phyloP scores from a whole-genome alignment of 257 asterid genomes.

The Parsonsia alboflavescens region DNA sequence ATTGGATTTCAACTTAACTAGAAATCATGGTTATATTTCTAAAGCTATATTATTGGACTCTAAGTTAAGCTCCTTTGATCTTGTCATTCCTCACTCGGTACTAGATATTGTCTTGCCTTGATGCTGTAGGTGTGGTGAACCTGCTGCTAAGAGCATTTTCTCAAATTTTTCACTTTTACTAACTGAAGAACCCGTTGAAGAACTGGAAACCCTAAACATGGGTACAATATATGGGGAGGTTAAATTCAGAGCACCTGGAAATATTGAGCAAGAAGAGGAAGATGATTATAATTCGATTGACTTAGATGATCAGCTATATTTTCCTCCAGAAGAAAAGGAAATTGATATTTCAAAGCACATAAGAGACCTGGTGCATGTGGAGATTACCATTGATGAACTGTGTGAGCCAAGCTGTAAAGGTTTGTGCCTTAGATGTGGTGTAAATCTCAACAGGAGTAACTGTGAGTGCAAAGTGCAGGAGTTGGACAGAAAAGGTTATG shows the following conservation, averaged over 20 bases:
- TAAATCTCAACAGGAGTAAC: conserved; percentile 50
- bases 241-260: conserved; percentile 22
- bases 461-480: conserved; percentile 42
- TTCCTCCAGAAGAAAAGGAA: conserved; percentile 49
- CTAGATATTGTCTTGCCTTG: conserved; percentile 13
- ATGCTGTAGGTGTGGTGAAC: conserved; percentile 67
- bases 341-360: conserved; percentile 83
- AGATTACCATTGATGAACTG: conserved; percentile 63
- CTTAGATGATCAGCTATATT: conserved; percentile 68
- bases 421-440: conserved; percentile 65
- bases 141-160: conserved; percentile 70
- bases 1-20: background rate
- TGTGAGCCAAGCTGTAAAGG: conserved; percentile 80
- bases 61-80: background rate
- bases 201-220: conserved; percentile 52
- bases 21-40: background rate
- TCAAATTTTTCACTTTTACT: conserved; percentile 60
- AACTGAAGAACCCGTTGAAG: conserved; percentile 63
- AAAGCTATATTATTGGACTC: background rate
- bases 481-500: conserved; percentile 37
- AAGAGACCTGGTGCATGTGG: conserved; percentile 80
- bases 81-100: background rate
- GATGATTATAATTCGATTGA: conserved; percentile 46
- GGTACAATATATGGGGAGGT: conserved; percentile 53
- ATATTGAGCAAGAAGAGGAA: conserved; percentile 26